phyloP scores from a whole-genome alignment of 352 stramenopile species.

The Phytopythium chamaehyphon region DNA sequence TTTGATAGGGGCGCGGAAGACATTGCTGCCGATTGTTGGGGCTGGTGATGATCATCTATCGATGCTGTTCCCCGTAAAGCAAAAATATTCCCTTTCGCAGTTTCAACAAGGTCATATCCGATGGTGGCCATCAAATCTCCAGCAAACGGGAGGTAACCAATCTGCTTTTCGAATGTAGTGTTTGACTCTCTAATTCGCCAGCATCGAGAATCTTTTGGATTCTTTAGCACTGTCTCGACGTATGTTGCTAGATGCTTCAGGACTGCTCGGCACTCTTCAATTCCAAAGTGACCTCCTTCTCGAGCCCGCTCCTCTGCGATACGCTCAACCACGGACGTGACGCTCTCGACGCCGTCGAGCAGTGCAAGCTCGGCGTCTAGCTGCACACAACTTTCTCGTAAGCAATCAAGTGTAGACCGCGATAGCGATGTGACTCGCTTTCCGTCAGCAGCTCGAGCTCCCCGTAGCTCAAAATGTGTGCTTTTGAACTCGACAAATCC shows the following conservation, averaged over 20 bases:
- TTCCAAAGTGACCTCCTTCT: slow-evolving; percentile 22
- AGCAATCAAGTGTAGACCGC: slow-evolving; percentile 29
- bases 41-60: not conserved
- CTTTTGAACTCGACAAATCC: slow-evolving; percentile 56
- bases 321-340: slow-evolving; percentile 49
- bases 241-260: slow-evolving; percentile 34
- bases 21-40: not conserved
- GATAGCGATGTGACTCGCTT: slow-evolving; percentile 40
- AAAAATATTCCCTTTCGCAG: slow-evolving; percentile 41
- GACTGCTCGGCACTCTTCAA: slow-evolving; percentile 41
- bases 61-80: slow-evolving; percentile 41
- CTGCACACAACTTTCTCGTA: slow-evolving; percentile 48
- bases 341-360: slow-evolving; percentile 61
- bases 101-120: slow-evolving; percentile 42
- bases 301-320: slow-evolving; percentile 24
- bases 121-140: slow-evolving; percentile 60
- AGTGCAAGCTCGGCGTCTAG: slow-evolving; percentile 52
- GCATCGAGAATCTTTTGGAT: slow-evolving; percentile 61
- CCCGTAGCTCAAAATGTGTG: slow-evolving; percentile 51
- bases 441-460: slow-evolving; percentile 30
- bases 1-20: slow-evolving; percentile 38
- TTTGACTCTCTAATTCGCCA: slow-evolving; percentile 68
- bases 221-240: slow-evolving; percentile 63
- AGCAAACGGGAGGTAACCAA: slow-evolving; percentile 45
- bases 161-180: slow-evolving; percentile 49